A percentile compares a stretch with the other conserved stretches of the same genome.
These are phyloP conservation scores for Gossypium longicalyx DNA, from an alignment of 345 rosid species.

Conservation along the genomic window DNA sequence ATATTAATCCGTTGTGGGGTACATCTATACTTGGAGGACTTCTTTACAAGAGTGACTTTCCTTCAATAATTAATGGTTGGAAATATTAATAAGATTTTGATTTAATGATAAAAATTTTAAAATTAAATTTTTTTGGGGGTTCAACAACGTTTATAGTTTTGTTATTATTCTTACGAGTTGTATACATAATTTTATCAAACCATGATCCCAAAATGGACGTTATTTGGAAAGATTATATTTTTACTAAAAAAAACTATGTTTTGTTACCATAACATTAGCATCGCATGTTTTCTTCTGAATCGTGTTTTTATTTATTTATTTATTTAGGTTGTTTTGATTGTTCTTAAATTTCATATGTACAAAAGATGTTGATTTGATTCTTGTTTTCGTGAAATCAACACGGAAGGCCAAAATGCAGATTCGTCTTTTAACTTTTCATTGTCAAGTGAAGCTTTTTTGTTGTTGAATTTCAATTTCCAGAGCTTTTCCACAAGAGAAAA, in stretches of 20 bases:
- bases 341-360: not conserved
- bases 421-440: not conserved
- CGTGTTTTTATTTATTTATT: not conserved
- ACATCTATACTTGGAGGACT: no score
- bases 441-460: not conserved
- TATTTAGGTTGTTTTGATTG: not conserved
- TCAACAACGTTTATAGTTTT: no score
- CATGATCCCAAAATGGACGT: not conserved
- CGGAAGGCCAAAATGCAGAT: not conserved
- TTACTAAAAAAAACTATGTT: not conserved
- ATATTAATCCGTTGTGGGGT: no score
- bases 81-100: no score
- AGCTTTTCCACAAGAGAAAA: not conserved
- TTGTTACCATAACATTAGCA: not conserved
- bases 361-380: not conserved
- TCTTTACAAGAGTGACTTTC: no score
- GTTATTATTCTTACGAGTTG: not conserved
- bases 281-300: conserved; percentile 10
- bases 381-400: not conserved
- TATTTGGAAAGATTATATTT: conserved; percentile 9
- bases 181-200: not conserved
- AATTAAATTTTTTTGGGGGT: no score
- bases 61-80: no score
- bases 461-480: not conserved
- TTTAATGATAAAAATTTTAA: no score